Percentiles rank a stretch among this genome's conserved stretches.
These are phyloP conservation scores for Gastrolobium bilobum DNA, from an alignment of 306 rosid species.

Conservation along the genomic window DNA sequence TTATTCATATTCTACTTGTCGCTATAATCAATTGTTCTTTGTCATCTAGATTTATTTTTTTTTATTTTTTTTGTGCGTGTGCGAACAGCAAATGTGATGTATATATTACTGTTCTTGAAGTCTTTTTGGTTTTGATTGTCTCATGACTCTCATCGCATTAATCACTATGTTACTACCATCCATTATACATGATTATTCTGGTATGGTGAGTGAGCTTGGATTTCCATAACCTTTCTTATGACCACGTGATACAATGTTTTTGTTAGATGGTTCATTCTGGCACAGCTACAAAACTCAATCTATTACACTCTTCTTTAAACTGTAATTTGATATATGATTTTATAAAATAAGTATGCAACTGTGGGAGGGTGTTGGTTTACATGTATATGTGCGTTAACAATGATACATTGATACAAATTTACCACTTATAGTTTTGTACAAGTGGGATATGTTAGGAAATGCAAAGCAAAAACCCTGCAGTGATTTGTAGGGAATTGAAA, in stretches of 20 bases:
- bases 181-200: background rate
- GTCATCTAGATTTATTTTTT: too few relatives aligned
- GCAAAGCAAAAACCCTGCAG: background rate
- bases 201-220: too few relatives aligned
- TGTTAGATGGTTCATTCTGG: background rate
- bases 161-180: background rate
- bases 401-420: background rate
- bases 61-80: too few relatives aligned
- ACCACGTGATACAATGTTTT: too few relatives aligned
- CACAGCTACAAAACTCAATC: background rate
- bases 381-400: background rate
- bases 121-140: background rate
- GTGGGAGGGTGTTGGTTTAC: background rate
- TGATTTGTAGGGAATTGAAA: slow-evolving; percentile 6
- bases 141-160: background rate
- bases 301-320: background rate
- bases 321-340: too few relatives aligned
- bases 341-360: too few relatives aligned
- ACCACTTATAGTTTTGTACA: background rate
- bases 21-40: too few relatives aligned
- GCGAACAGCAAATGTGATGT: too few relatives aligned
- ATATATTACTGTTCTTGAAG: too few relatives aligned
- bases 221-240: too few relatives aligned
- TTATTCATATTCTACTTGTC: too few relatives aligned
- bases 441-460: background rate